Conservation (phyloP, 805 yeast species). For the Metschnikowia amazonensis region DNA sequence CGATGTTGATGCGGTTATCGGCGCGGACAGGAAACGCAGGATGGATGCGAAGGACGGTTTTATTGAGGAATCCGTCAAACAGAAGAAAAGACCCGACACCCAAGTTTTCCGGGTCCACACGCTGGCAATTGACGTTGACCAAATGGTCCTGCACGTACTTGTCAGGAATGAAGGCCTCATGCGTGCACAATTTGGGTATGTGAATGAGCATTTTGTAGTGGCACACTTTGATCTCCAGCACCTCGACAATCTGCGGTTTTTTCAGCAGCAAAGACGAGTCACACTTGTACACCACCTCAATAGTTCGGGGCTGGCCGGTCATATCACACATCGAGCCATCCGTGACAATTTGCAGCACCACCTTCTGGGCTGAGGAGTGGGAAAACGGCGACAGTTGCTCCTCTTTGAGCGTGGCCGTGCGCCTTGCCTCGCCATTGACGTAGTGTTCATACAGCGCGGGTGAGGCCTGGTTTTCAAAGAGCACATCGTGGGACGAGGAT, state of each 20-base stretch:
- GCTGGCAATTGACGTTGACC: conserved; percentile 29
- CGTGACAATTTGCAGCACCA: conserved; percentile 33
- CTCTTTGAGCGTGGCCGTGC: conserved; percentile 21
- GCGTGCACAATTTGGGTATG: conserved; percentile 48
- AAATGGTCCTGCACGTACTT: conserved; percentile 22
- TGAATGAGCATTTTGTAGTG: conserved; percentile 50
- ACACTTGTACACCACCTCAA: conserved; percentile 58
- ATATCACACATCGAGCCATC: conserved; percentile 60
- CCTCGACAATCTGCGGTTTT: conserved; percentile 29
- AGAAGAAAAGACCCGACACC: not conserved
- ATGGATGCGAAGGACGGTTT: conserved; percentile 9
- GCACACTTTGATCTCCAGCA: conserved; percentile 55
- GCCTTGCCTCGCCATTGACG: conserved; percentile 25
- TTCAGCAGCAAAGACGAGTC: conserved; percentile 26
- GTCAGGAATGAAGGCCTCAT: conserved; percentile 31
- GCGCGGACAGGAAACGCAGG: conserved; percentile 26
- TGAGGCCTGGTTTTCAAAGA: conserved; percentile 21
- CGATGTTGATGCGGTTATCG: conserved; percentile 24
- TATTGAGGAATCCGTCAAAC: conserved; percentile 6
- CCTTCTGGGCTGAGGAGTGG: conserved; percentile 23
- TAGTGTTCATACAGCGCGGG: conserved; percentile 11
- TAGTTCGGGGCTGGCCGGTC: conserved; percentile 48
- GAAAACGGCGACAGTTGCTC: conserved; percentile 15
- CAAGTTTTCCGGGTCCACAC: conserved; percentile 5
- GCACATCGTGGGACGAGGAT: conserved; percentile 10